These are phyloP conservation scores for Peniophora sp. DNA, from an alignment of 1,284 basidiomycete species.

Conservation along the genomic window DNA sequence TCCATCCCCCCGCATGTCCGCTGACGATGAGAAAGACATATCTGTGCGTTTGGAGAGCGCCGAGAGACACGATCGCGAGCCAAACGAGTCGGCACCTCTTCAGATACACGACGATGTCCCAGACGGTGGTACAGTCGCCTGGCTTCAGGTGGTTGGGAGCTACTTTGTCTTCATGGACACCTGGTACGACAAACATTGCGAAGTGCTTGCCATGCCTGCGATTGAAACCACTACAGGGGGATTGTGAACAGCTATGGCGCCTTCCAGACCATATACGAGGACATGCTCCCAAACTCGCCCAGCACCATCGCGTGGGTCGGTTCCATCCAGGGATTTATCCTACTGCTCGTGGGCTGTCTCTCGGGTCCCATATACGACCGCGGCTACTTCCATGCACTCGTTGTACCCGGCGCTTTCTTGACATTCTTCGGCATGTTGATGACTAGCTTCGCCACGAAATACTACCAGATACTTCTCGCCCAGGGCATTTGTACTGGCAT, in stretches of 20 bases:
- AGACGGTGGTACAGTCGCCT: not conserved
- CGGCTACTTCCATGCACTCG: slow-evolving; percentile 8
- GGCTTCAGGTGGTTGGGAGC: not conserved
- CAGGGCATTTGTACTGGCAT: slow-evolving; percentile 56
- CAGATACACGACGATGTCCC: too few relatives aligned
- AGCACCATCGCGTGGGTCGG: slow-evolving; percentile 15
- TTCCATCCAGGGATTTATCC: slow-evolving; percentile 12
- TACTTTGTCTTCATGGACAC: not conserved
- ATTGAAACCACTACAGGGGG: slow-evolving; percentile 7
- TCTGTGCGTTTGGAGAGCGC: too few relatives aligned
- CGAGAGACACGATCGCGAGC: too few relatives aligned
- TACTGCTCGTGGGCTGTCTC: slow-evolving; percentile 10
- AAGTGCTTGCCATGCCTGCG: not conserved
- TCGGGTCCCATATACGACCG: slow-evolving; percentile 14
- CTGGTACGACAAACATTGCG: not conserved
- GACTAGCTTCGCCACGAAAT: slow-evolving; percentile 44
- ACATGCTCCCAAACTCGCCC: slow-evolving; percentile 6
- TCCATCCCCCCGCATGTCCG: too few relatives aligned
- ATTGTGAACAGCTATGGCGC: slow-evolving; percentile 15
- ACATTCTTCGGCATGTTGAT: slow-evolving; percentile 36
- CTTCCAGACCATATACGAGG: slow-evolving; percentile 13
- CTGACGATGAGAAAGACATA: too few relatives aligned
- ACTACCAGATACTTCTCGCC: slow-evolving; percentile 37
- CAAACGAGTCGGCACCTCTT: too few relatives aligned
- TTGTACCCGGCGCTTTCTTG: slow-evolving; percentile 10